Evolutionary conservation across 805 yeast species (phyloP).

Genomic region (Hanseniaspora jakobsenii): DNA sequence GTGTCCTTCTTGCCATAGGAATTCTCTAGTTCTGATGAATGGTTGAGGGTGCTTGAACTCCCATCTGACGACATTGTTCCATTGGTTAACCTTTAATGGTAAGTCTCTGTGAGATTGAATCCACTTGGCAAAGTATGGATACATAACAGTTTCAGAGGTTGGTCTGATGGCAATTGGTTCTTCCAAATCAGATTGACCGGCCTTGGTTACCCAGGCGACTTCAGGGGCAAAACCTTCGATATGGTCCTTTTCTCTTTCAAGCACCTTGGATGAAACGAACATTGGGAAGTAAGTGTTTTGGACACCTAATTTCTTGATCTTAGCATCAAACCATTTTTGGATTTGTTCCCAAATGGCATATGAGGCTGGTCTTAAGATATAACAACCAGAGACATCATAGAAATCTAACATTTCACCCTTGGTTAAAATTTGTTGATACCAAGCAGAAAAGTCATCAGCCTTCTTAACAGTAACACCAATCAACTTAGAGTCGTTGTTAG

Average conservation of each 20-base stretch:
- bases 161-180: conserved; percentile 99
- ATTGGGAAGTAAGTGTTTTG: conserved; percentile 95
- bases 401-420: conserved; percentile 98
- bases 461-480: conserved; percentile 95
- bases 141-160: conserved; percentile 98
- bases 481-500: conserved; percentile 71
- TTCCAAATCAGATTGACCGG: conserved; percentile 86
- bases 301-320: conserved; percentile 81
- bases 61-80: conserved; percentile 99
- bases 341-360: conserved; percentile 90
- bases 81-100: conserved; percentile 91
- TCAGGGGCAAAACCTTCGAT: conserved; percentile 99
- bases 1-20: conserved; percentile 99
- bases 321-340: conserved; percentile 70
- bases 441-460: conserved; percentile 79
- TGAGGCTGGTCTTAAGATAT: conserved; percentile 91
- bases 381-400: conserved; percentile 98
- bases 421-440: conserved; percentile 94
- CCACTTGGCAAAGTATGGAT: conserved; percentile 99
- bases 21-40: conserved; percentile 94
- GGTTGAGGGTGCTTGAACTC: conserved; percentile 99
- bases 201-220: conserved; percentile 98
- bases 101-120: conserved; percentile 95
- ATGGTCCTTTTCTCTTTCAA: conserved; percentile 96
- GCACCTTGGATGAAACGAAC: conserved; percentile 86